Conservation (phyloP, 2,329 filamentous ascomycete species). For the Alternaria sp. region DNA sequence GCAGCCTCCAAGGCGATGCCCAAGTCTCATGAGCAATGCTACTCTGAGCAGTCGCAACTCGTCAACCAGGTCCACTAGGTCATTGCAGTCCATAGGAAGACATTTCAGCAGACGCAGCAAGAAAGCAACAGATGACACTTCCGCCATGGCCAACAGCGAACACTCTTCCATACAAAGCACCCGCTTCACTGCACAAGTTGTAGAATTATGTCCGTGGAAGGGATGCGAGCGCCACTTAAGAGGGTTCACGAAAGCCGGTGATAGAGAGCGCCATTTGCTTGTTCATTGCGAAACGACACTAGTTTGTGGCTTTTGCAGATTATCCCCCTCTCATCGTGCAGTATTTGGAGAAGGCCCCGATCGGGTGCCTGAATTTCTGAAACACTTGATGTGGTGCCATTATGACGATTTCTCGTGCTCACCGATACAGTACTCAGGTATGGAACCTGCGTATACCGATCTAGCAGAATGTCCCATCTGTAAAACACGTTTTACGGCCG, state of each 20-base stretch:
- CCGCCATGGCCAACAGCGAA: neutral
- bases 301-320: neutral
- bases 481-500: neutral
- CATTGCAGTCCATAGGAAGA: neutral
- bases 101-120: neutral
- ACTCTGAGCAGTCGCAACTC: neutral
- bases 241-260: neutral
- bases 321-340: accelerated
- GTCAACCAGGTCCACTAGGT: neutral
- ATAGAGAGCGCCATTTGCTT: neutral
- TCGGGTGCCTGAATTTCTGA: neutral
- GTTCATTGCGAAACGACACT: neutral
- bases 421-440: accelerated
- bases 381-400: neutral
- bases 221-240: neutral
- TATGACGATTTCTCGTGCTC: accelerated
- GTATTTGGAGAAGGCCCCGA: neutral
- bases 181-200: neutral
- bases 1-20: neutral
- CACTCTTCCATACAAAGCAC: accelerated
- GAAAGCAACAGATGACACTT: neutral
- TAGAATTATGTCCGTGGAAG: neutral
- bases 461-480: neutral
- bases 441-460: too few species aligned
- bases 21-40: neutral